phyloP scores from a whole-genome alignment of 805 yeast species.

The Schwanniomyces vanrijiae region DNA sequence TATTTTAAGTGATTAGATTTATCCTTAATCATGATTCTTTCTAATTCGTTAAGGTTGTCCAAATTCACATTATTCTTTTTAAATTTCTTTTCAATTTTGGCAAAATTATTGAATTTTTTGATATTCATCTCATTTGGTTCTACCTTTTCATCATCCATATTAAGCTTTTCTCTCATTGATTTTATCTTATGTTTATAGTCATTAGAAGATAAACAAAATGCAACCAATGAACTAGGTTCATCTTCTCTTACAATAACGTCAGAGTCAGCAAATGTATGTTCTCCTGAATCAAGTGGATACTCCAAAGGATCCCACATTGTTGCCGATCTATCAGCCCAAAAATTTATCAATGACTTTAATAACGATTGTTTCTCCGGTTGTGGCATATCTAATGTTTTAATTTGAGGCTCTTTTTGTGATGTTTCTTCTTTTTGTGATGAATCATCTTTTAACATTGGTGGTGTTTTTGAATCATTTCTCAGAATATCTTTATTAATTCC shows the following conservation, averaged over 20 bases:
- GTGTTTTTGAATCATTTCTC: constrained; percentile 5
- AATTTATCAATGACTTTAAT: constrained; percentile 79
- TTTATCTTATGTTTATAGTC: constrained; percentile 73
- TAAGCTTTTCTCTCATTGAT: constrained; percentile 15
- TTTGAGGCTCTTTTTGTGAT: neutral
- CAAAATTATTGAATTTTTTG: constrained; percentile 36
- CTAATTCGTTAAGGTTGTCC: constrained; percentile 43
- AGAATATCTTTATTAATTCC: neutral
- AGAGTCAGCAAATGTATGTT: constrained; percentile 91
- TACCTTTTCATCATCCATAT: constrained; percentile 6
- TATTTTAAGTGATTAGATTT: constrained; percentile 89
- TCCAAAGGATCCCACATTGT: constrained; percentile 90
- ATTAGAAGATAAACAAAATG: constrained; percentile 83
- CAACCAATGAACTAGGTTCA: constrained; percentile 92
- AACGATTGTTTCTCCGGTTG: constrained; percentile 71
- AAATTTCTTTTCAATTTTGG: constrained; percentile 43
- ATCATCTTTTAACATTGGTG: neutral
- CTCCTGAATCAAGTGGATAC: constrained; percentile 77
- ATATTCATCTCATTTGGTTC: constrained; percentile 26
- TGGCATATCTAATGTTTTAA: constrained; percentile 27
- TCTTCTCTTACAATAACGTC: constrained; percentile 93
- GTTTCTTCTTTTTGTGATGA: constrained; percentile 1
- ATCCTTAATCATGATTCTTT: constrained; percentile 71
- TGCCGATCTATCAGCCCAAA: constrained; percentile 98
- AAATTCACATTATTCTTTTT: constrained; percentile 26